Percentiles rank a stretch among this genome's conserved stretches.
Conservation (phyloP, 345 rosid species). For the Citrus trifoliata region DNA sequence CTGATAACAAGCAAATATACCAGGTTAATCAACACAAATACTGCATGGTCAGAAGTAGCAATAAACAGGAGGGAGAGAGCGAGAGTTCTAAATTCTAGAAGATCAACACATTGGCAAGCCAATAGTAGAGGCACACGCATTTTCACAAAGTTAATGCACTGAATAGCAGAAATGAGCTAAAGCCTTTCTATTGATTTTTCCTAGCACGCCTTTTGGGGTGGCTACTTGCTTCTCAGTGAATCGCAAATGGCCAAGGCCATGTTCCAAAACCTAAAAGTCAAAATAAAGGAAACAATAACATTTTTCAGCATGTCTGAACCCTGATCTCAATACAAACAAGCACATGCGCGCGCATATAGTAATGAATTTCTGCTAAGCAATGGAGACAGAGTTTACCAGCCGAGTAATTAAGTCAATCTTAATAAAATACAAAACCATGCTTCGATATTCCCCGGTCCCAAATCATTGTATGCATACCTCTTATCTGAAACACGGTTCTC, state of each 20-base stretch:
- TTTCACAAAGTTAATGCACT: neutral
- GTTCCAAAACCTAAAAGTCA: constrained; percentile 86
- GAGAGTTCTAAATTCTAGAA: neutral
- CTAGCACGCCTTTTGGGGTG: constrained; percentile 74
- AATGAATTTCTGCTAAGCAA: constrained; percentile 8
- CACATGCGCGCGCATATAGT: neutral
- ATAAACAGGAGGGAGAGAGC: neutral
- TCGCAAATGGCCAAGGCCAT: constrained; percentile 94
- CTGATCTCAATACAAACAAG: neutral
- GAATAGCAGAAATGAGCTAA: neutral
- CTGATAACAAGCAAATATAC: neutral
- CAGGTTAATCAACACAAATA: neutral
- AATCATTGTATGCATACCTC: constrained; percentile 98
- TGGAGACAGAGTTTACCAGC: constrained; percentile 45
- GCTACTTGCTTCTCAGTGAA: constrained; percentile 92
- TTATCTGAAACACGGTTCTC: constrained; percentile 51
- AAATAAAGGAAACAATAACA: constrained; percentile 13
- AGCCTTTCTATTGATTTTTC: constrained; percentile 8
- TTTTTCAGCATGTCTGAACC: neutral
- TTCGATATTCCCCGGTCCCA: constrained; percentile 88
- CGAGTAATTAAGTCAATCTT: constrained; percentile 82
- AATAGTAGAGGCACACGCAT: neutral
- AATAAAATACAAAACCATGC: constrained; percentile 96
- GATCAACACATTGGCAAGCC: neutral
- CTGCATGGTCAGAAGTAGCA: neutral